Evolutionary conservation across 2,329 filamentous ascomycete genomes (phyloP).

Genomic region (Botrytis elliptica): DNA sequence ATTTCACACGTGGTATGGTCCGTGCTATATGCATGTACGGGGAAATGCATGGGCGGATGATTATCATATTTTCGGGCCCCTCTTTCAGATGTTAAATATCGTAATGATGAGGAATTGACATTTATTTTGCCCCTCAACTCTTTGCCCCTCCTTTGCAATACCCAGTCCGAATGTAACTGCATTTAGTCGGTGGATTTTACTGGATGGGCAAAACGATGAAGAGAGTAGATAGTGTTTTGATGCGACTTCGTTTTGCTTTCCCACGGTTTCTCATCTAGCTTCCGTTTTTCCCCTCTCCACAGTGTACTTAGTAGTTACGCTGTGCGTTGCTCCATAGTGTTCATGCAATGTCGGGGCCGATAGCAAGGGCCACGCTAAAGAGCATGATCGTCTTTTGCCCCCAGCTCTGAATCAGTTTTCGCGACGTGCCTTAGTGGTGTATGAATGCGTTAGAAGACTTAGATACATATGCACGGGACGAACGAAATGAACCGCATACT

Average conservation of each 20-base stretch:
- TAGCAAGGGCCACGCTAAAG: neutral
- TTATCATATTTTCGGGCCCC: neutral
- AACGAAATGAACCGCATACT: neutral
- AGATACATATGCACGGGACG: neutral
- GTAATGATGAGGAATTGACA: neutral
- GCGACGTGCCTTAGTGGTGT: neutral
- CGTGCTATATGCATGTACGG: conserved; percentile 9
- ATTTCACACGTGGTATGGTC: conserved; percentile 3
- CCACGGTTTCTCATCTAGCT: neutral
- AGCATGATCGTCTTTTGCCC: conserved; percentile 7
- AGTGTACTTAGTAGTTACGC: neutral
- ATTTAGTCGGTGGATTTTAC: neutral
- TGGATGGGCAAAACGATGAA: neutral
- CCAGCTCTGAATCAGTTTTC: neutral
- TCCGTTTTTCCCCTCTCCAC: neutral
- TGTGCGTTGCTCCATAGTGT: neutral
- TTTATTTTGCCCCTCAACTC: neutral
- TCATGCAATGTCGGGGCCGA: neutral
- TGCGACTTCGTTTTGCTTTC: neutral
- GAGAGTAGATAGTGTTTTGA: neutral
- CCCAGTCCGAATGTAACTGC: neutral
- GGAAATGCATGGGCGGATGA: neutral
- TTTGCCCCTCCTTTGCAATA: conserved; percentile 2
- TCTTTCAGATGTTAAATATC: neutral
- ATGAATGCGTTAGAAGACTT: neutral